Evolutionary conservation across 2,329 filamentous ascomycete species (phyloP).

Genomic region (Catunica adiposa): DNA sequence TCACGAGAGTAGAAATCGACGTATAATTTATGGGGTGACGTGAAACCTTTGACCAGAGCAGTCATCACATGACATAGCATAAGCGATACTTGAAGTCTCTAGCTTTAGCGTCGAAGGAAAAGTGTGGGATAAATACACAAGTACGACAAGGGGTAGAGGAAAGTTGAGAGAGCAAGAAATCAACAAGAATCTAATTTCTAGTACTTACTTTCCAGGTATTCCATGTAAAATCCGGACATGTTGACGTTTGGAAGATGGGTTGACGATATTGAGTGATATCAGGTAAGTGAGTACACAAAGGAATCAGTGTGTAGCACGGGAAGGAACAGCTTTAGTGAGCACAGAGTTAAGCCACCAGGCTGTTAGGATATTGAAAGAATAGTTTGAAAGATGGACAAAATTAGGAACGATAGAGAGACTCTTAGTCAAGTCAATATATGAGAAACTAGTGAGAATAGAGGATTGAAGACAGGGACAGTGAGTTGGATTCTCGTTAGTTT

Average conservation of each 20-base stretch:
- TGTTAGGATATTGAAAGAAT: neutral
- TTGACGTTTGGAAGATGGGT: neutral
- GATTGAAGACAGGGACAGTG: neutral
- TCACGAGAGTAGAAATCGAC: neutral
- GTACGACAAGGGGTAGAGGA: neutral
- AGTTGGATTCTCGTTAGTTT: neutral
- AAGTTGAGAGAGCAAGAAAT: neutral
- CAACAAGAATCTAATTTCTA: slow-evolving; percentile 15
- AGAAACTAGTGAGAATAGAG: neutral
- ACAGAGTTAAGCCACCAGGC: slow-evolving; percentile 1
- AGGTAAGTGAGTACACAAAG: neutral
- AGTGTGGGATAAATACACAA: neutral
- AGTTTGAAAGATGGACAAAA: slow-evolving; percentile 2
- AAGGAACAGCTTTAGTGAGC: neutral
- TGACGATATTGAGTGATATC: too few relatives aligned
- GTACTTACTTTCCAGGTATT: slow-evolving; percentile 56
- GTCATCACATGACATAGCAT: neutral
- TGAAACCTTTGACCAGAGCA: neutral
- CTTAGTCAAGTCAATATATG: too few relatives aligned
- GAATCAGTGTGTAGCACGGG: neutral
- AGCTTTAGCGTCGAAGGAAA: too few relatives aligned
- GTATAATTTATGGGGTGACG: neutral
- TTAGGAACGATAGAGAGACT: neutral
- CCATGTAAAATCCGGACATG: slow-evolving; percentile 44
- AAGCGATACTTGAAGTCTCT: neutral